These are phyloP conservation scores for Colletotrichum viniferum DNA, from an alignment of 2,329 filamentous ascomycete genomes.

Conservation along the genomic window DNA sequence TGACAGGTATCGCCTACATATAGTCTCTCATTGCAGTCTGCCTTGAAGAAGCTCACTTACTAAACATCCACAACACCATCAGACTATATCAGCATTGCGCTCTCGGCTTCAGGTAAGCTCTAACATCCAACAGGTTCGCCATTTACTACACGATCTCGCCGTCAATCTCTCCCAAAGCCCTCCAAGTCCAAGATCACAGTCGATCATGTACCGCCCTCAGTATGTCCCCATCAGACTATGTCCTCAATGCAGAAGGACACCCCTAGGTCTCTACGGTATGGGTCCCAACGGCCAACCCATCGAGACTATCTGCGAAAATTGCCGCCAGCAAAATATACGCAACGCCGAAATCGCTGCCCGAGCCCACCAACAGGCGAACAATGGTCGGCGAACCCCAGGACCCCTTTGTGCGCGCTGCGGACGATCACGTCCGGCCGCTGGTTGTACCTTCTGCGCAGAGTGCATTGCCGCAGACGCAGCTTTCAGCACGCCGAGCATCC, in stretches of 20 bases:
- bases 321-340: background rate
- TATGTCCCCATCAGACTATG: background rate
- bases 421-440: background rate
- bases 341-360: background rate
- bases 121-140: background rate
- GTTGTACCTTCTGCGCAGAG: background rate
- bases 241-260: background rate
- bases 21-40: background rate
- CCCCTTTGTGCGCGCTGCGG: background rate
- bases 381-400: background rate
- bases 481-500: background rate
- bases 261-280: background rate
- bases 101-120: background rate
- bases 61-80: background rate
- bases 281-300: background rate
- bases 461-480: background rate
- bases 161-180: fast-evolving
- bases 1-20: background rate
- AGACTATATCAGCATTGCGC: background rate
- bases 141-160: background rate
- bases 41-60: background rate
- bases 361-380: background rate
- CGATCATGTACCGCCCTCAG: too few relatives aligned
- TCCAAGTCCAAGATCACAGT: background rate
- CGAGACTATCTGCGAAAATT: background rate